Percentiles rank a stretch among this genome's conserved stretches.
Evolutionary conservation across 2,329 filamentous ascomycete species (phyloP).

Genomic region (Scedosporium apiospermum): DNA sequence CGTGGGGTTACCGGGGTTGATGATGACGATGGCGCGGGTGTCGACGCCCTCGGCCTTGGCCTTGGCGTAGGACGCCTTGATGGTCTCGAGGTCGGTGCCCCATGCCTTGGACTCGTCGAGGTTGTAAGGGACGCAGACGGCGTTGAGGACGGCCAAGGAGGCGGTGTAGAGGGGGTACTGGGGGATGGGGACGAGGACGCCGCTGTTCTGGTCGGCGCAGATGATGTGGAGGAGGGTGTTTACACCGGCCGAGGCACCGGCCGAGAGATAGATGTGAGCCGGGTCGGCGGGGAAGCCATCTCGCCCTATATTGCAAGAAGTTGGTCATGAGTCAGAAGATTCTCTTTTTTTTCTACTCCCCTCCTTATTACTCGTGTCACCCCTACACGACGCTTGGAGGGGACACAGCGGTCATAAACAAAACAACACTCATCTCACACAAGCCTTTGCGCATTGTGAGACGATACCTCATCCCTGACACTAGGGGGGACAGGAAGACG

Average conservation of each 20-base stretch:
- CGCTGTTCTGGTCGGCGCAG: conserved; percentile 65
- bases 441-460: too few species aligned
- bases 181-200: conserved; percentile 88
- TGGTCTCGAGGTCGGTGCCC: conserved; percentile 77
- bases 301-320: conserved; percentile 40
- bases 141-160: conserved; percentile 75
- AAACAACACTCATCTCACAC: too few species aligned
- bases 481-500: too few species aligned
- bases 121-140: conserved; percentile 84
- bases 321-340: neutral
- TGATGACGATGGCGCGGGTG: conserved; percentile 87
- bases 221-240: conserved; percentile 89
- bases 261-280: conserved; percentile 79
- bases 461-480: too few species aligned
- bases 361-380: too few species aligned
- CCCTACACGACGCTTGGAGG: too few species aligned
- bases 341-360: too few species aligned
- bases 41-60: conserved; percentile 72
- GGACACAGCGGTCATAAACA: too few species aligned
- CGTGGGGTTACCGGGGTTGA: conserved; percentile 97
- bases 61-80: conserved; percentile 63
- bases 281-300: conserved; percentile 82
- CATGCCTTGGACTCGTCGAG: conserved; percentile 79
- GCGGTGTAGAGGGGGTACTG: conserved; percentile 98
- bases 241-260: conserved; percentile 86